Base-by-base conservation (phyloP, 495 filamentous ascomycete species). In the Endocarpon pusillum region DNA sequence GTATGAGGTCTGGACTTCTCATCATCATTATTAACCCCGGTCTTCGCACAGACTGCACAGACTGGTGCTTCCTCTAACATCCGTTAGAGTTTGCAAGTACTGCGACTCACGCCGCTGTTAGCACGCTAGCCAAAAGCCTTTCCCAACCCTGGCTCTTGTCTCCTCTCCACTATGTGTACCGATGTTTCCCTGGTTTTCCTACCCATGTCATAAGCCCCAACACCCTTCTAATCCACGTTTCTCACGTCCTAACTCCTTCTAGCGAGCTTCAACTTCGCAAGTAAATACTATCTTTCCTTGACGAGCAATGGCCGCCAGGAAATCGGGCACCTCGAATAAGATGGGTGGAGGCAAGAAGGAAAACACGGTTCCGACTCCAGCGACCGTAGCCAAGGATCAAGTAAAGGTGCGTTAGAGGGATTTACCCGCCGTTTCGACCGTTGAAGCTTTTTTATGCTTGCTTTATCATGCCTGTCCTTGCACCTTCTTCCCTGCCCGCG, bases 401-500 rank as follows among this genome's bases (percentile, higher is more conserved):
- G 8, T 8, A 25, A n/a, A n/a, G n/a, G 23, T 25, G 23, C 12
- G 8, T 25, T 25, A 12, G 23, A 25, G 23, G 23, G 23, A 25
- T 8, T 25, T 12, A 12, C 23, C 23, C 8, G 8, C 12, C 28
- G 5, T 25, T 31, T 31, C 12, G 28, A 14, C 28, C 28, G 28
- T 31, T 31, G 28, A 31, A 31, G 19, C 14, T 15, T 17, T 17
- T 31, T 31, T 12, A 8, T 25, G n/a, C n/a, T n/a, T n/a, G n/a
- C n/a, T n/a, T n/a, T n/a, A n/a, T n/a, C n/a, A n/a, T n/a, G n/a
- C n/a, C n/a, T n/a, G n/a, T n/a, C n/a, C n/a, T n/a, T n/a, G n/a
- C 28, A 14, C 28, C 14, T 31, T 17, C 28, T 31, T 31, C 28
- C 28, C 28, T 31, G 5, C 28, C 28, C 28, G 14, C n/a, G n/a